phyloP scores from a whole-genome alignment of 1,139 yeast species.

The Lodderomyces margitis region DNA sequence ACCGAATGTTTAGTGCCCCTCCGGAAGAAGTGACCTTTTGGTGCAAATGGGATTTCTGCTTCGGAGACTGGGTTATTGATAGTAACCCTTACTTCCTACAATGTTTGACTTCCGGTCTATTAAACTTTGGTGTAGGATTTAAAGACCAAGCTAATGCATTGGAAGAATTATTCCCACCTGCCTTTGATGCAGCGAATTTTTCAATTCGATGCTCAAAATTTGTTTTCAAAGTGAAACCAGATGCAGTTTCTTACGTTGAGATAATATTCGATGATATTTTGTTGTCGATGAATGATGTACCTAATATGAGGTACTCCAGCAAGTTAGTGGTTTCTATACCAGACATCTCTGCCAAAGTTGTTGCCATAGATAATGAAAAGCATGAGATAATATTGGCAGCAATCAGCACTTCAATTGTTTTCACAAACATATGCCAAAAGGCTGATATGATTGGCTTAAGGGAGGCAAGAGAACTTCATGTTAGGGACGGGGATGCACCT shows the following conservation, averaged over 20 bases:
- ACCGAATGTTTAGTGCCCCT: slow-evolving; percentile 89
- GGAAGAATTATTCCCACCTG: slow-evolving; percentile 50
- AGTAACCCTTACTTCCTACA: slow-evolving; percentile 50
- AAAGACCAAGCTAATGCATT: slow-evolving; percentile 75
- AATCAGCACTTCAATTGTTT: slow-evolving; percentile 53
- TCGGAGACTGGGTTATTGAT: slow-evolving; percentile 57
- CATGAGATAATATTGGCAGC: slow-evolving; percentile 23
- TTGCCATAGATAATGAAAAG: slow-evolving; percentile 20
- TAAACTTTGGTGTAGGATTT: slow-evolving; percentile 60
- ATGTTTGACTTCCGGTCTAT: slow-evolving; percentile 42
- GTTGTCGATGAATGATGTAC: slow-evolving; percentile 62
- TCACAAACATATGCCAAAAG: slow-evolving; percentile 62
- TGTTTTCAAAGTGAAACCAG: slow-evolving; percentile 21
- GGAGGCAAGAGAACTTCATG: slow-evolving; percentile 60
- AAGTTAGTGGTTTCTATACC: slow-evolving; percentile 54
- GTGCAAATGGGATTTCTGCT: slow-evolving; percentile 84
- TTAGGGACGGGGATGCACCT: slow-evolving; percentile 74
- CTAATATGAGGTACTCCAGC: slow-evolving; percentile 63
- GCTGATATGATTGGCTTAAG: slow-evolving; percentile 47
- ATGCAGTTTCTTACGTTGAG: slow-evolving; percentile 18
- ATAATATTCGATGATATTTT: slow-evolving; percentile 37
- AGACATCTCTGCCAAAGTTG: slow-evolving; percentile 31
- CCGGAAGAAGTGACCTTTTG: slow-evolving; percentile 84
- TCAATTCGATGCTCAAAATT: slow-evolving; percentile 43
- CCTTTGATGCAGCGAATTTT: slow-evolving; percentile 70